A percentile compares a stretch with the other conserved stretches of the same genome.
Evolutionary conservation across 2,329 filamentous ascomycete species (phyloP).

Genomic region (Apiospora marii): DNA sequence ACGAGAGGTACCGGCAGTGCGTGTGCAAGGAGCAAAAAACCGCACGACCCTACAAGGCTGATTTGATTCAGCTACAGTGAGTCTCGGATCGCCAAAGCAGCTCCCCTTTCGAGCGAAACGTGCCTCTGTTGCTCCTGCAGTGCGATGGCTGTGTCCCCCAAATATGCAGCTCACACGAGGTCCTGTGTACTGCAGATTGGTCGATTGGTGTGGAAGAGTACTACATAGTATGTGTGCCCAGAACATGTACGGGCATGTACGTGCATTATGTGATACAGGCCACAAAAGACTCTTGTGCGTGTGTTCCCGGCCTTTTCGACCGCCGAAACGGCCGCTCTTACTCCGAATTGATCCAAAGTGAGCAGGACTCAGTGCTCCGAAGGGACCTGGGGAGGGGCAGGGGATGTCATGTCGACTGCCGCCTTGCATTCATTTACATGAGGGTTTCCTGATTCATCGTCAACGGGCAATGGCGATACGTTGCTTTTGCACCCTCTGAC

Average conservation of each 20-base stretch:
- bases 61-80: conserved; percentile 12
- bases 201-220: background rate
- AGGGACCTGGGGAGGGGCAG: background rate
- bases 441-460: background rate
- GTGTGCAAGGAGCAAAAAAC: background rate
- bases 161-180: conserved; percentile 12
- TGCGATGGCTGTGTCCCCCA: conserved; percentile 3
- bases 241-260: background rate
- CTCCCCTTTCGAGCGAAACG: conserved; percentile 8
- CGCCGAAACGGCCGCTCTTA: conserved; percentile 14
- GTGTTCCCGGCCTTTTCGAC: conserved; percentile 3
- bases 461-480: background rate
- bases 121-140: background rate
- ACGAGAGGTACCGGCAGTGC: background rate
- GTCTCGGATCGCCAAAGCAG: background rate
- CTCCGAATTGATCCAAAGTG: conserved; percentile 18
- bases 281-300: conserved; percentile 3
- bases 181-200: conserved; percentile 5
- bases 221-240: background rate
- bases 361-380: conserved; percentile 6
- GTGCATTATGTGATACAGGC: background rate
- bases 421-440: background rate
- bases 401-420: background rate
- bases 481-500: background rate
- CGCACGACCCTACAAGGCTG: conserved; percentile 16